Conservation (phyloP, 106 monocot species). For the Chionographis japonica region DNA sequence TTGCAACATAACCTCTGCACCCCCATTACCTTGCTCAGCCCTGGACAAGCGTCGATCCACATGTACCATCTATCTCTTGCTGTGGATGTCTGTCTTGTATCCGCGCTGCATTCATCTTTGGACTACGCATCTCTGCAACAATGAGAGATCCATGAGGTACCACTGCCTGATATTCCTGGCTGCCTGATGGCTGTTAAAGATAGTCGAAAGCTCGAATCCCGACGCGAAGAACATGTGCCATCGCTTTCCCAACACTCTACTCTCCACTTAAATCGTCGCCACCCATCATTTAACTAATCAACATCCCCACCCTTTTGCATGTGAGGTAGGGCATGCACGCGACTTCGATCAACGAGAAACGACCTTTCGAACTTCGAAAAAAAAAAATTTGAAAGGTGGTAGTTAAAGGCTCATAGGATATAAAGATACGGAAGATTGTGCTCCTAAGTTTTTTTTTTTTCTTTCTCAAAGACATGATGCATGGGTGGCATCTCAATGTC, state of each 20-base stretch:
- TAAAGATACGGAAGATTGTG: not conserved
- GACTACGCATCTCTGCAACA: no score
- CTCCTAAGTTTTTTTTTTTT: not conserved
- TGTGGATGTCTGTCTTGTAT: no score
- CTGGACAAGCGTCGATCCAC: no score
- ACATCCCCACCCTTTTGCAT: conserved; percentile 12
- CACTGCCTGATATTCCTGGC: no score
- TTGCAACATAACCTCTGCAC: no score
- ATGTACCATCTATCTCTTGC: no score
- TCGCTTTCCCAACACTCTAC: not conserved
- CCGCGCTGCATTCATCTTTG: no score
- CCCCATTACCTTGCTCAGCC: no score
- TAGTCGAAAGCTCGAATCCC: conserved; percentile 10
- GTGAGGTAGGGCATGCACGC: conserved; percentile 25
- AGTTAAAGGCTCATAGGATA: not conserved
- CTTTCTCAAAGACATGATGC: conserved; percentile 2
- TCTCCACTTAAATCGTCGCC: not conserved
- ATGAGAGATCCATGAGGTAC: no score
- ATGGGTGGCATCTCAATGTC: conserved; percentile 23
- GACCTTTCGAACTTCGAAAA: not conserved
- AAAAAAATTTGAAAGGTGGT: not conserved
- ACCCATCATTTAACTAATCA: conserved; percentile 16
- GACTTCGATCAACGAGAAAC: conserved; percentile 22
- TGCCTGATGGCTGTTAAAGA: not conserved
- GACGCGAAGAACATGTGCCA: conserved; percentile 13